Evolutionary conservation across 768 basidiomycete species (phyloP).

Genomic region (Russula lepida): DNA sequence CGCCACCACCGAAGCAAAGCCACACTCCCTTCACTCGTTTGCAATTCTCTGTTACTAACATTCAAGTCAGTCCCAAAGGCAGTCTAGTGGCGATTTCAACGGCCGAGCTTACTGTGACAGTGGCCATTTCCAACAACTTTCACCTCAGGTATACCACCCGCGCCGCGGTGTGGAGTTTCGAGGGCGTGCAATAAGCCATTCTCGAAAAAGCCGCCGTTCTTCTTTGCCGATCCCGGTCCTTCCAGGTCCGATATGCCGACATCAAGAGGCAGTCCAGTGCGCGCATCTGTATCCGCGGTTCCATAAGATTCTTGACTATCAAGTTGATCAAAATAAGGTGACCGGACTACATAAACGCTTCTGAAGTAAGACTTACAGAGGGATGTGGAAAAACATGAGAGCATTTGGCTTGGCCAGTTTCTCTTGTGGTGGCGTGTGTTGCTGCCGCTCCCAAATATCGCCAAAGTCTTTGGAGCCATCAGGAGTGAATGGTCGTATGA

Average conservation of each 20-base stretch:
- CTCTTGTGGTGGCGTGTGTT: constrained; percentile 45
- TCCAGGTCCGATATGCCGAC: constrained; percentile 60
- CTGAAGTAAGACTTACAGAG: constrained; percentile 47
- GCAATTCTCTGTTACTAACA: constrained; percentile 78
- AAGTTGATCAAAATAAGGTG: neutral
- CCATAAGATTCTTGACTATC: constrained; percentile 66
- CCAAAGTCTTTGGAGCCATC: constrained; percentile 67
- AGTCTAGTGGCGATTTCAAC: neutral
- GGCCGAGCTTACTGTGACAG: constrained; percentile 53
- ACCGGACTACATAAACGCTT: neutral
- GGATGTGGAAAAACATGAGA: constrained; percentile 97
- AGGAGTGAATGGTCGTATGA: constrained; percentile 77
- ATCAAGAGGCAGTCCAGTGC: constrained; percentile 55
- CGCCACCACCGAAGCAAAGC: constrained; percentile 86
- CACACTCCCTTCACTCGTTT: constrained; percentile 78
- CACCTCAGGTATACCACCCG: constrained; percentile 51
- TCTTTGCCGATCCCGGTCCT: constrained; percentile 49
- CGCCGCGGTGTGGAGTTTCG: constrained; percentile 57
- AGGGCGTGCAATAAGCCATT: constrained; percentile 65
- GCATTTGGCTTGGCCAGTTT: constrained; percentile 89
- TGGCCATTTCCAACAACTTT: constrained; percentile 91
- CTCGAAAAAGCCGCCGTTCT: constrained; percentile 76
- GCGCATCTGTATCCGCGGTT: constrained; percentile 54
- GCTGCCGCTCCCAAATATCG: constrained; percentile 57
- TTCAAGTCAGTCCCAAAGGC: constrained; percentile 17